Base-by-base conservation (phyloP, 148 eudicot species). In the Silene uniflora region DNA sequence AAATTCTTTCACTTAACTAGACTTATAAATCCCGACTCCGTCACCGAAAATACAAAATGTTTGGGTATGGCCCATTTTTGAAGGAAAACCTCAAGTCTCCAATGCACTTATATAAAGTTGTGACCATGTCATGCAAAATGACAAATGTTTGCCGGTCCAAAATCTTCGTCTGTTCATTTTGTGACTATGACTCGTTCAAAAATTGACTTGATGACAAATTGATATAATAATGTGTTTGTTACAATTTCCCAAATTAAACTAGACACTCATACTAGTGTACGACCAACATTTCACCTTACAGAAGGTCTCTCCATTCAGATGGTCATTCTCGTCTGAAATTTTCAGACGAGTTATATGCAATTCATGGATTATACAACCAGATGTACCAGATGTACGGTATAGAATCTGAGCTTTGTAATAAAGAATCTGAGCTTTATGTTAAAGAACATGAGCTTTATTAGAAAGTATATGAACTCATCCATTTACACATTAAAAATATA, bases 171-270 rank as follows among this genome's bases (percentile, higher is more conserved):
- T 64, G 42, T 25, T 27, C 67, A 64, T 64, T 64, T 62, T 62
- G 55, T 25, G 22, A 22, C 29, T 13, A 32, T 62, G 27, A 25
- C 67, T 25, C 18, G 10, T 1, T 62, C 18, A 58, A 27, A 10
- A 32, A 66, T 32, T 35, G 9, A 11, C 67, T 25, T 60, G 23
- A 11, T 63, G 35, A 59, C 65, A 11, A 32, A 66, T 35, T 18
- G 10, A 12, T 44, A 68, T 68, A 68, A 44, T 68, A 44, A n/a
- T 42, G 27, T 19, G 10, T 42, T 68, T 0, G 55, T 16, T 42
- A 68, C 71, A 42, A 19, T 68, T 68, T 68, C 71, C 71, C 71
- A 68, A 68, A 68, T 42, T 44, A 24, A 19, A 21, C 7, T 27
- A 68, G 46, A 42, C 55, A 42, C n/a, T n/a, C n/a, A n/a, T n/a